Evolutionary conservation across 345 rosid species (phyloP).

Genomic region (Euphorbia lathyris): DNA sequence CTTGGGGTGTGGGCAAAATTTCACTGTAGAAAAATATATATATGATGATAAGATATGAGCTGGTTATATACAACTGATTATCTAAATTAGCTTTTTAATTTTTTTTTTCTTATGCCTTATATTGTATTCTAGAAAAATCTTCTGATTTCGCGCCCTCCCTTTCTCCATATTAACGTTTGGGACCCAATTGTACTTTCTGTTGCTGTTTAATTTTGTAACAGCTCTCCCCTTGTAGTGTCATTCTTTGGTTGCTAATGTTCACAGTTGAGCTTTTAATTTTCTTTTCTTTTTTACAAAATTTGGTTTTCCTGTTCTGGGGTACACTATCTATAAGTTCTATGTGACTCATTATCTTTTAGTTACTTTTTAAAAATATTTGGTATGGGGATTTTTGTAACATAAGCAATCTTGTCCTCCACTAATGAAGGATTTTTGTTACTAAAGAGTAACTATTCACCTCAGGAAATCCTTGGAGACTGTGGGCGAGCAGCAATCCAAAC

Average conservation of each 20-base stretch:
- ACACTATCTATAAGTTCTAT: neutral
- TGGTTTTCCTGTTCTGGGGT: neutral
- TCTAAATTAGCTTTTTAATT: neutral
- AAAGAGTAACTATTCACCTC: constrained; percentile 6
- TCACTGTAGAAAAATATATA: neutral
- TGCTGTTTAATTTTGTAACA: neutral
- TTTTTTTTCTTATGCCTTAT: neutral
- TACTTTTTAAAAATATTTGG: neutral
- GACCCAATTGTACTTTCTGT: neutral
- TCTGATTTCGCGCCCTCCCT: neutral
- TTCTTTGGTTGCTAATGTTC: neutral
- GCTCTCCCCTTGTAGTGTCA: neutral
- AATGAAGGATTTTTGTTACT: neutral
- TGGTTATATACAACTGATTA: neutral
- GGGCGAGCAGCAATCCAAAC: constrained; percentile 99
- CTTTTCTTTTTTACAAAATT: neutral
- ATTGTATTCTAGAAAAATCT: neutral
- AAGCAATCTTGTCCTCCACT: neutral
- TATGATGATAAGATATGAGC: neutral
- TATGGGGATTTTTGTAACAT: neutral
- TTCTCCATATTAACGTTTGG: neutral
- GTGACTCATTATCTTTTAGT: neutral
- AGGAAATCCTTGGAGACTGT: constrained; percentile 95
- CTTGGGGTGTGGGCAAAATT: neutral
- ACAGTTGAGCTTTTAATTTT: neutral